A percentile compares a stretch with the other conserved stretches of the same genome.
These are phyloP conservation scores for Lyophyllum semitale DNA, from an alignment of 768 basidiomycete genomes.

Conservation along the genomic window DNA sequence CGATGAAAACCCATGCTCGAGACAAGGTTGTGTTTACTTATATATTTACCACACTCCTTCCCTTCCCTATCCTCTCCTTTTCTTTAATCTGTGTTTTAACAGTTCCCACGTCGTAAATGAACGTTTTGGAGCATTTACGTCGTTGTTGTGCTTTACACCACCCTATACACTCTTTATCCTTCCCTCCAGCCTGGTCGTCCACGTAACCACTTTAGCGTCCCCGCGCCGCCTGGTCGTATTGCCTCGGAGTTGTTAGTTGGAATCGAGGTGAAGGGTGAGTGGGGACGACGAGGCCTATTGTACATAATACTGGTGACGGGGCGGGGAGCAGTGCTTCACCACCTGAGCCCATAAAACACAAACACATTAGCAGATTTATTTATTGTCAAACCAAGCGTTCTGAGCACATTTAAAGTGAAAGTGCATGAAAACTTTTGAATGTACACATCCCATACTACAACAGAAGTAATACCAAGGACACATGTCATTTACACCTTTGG, in stretches of 20 bases:
- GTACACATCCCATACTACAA: too few relatives aligned
- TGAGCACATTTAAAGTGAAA: too few relatives aligned
- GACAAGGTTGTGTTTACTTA: conserved; percentile 13
- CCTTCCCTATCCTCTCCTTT: conserved; percentile 1
- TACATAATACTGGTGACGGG: background rate
- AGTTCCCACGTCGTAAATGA: conserved; percentile 12
- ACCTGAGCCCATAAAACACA: conserved; percentile 4
- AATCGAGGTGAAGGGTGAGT: background rate
- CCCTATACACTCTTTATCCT: conserved; percentile 24
- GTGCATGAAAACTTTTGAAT: background rate
- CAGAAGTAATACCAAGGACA: too few relatives aligned
- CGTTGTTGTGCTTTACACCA: conserved; percentile 19
- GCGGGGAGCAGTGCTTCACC: conserved; percentile 10
- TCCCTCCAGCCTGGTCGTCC: background rate
- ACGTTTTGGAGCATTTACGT: conserved; percentile 11
- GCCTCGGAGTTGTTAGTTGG: background rate
- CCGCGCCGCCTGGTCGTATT: background rate
- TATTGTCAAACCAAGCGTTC: conserved; percentile 2
- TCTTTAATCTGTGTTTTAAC: conserved; percentile 13
- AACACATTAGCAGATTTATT: conserved; percentile 1
- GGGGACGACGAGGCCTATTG: background rate
- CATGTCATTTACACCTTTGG: conserved; percentile 77
- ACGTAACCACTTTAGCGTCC: background rate
- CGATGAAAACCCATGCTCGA: conserved; percentile 11
- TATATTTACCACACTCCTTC: conserved; percentile 15